Evolutionary conservation across 2,329 filamentous ascomycete genomes (phyloP).

Genomic region (Capronia coronata): DNA sequence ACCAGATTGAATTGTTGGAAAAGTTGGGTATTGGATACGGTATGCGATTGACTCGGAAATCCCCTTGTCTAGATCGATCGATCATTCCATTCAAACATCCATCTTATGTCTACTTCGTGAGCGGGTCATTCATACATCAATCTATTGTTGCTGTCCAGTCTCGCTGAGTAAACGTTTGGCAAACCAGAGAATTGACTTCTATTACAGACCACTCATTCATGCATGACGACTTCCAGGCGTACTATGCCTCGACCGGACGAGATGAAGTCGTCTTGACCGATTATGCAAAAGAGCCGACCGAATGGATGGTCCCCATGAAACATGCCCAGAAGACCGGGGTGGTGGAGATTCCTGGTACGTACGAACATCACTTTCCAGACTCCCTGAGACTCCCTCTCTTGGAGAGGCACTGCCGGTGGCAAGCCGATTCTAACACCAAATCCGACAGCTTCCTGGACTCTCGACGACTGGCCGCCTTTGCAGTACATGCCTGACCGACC

Average conservation of each 20-base stretch:
- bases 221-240: conserved; percentile 41
- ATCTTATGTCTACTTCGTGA: no score
- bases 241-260: conserved; percentile 37
- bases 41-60: no score
- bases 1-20: conserved; percentile 57
- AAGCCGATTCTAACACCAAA: no score
- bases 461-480: conserved; percentile 39
- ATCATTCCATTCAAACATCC: no score
- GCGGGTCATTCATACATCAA: no score
- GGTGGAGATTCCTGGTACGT: conserved; percentile 39
- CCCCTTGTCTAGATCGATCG: no score
- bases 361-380: no score
- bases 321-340: conserved; percentile 36
- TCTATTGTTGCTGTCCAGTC: no score
- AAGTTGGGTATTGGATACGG: conserved; percentile 23
- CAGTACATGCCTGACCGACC: conserved; percentile 27
- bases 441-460: conserved; percentile 33
- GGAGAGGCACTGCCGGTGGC: no score
- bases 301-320: conserved; percentile 47
- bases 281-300: neutral
- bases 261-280: conserved; percentile 41
- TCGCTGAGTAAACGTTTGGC: no score
- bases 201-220: conserved; percentile 30
- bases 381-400: no score
- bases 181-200: no score